Base-by-base conservation (phyloP, 352 stramenopile genomes). In the Phytophthora hybrid region DNA sequence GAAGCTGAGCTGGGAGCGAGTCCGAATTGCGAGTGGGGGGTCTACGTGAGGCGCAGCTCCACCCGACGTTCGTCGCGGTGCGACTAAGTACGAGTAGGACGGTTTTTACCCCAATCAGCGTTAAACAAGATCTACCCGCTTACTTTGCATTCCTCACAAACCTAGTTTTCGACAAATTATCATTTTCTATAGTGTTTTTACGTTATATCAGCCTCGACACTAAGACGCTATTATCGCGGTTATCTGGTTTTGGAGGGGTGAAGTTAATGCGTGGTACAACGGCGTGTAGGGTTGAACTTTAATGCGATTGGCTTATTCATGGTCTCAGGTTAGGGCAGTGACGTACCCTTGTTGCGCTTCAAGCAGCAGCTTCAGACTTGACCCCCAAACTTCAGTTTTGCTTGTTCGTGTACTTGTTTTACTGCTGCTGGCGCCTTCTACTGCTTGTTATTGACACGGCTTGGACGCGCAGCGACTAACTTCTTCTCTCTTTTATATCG, bases 21-120 rank as follows among this genome's bases (percentile, higher is more conserved):
- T 64, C 67, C 55, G 58, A 77, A 69, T 70, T 55, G 32, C 23
- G 59, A 64, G 56, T 70, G 68, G 52, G 62, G 64, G 66, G 63
- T 26, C 59, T 46, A 59, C 56, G 29, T 57, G 52, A 58, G n/a
- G 32, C 23, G 18, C 32, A 49, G 64, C 62, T 64, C 73, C 73
- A 77, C 73, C 73, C n/a, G 59, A 77, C 63, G 59, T 77, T 75
- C 21, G 14, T 14, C 41, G 41, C 16, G 14, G 13, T n/a, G 18
- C 13, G 10, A 26, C 29, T 77, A 77, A 66, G 70, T 77, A 62
- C 70, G 70, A 77, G 63, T 7, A 14, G 31, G 19, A 69, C 57
- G 59, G 13, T 71, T 71, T 76, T 63, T 72, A 68, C 49, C 49
- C 47, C 34, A 66, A 69, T 74, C 46, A 66, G 31, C 34, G 57